Base-by-base conservation (phyloP, 164 flowering plant species). In the Sedum album region DNA sequence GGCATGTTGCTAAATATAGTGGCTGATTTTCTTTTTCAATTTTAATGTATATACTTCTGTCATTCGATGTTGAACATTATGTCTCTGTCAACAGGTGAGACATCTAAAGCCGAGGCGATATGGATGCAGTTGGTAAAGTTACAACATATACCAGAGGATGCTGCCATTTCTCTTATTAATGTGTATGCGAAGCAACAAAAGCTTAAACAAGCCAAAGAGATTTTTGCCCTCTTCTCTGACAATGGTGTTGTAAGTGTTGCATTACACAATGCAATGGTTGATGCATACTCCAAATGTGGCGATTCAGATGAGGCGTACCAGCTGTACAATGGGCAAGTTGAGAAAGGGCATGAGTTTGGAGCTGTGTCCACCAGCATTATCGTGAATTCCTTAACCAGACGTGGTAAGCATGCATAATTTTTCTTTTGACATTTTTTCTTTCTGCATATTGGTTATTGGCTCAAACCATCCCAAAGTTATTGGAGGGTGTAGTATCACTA, bases 311-410 rank as follows among this genome's bases (percentile, higher is more conserved):
- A 83, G 48, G 90, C 86, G 53, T 79, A 78, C 77, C 49, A 31
- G 33, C 76, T 89, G 72, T 93, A 82, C 70, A 73, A 78, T 70
- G 82, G 83, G 73, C 76, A 76, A 71, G 71, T 77, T 38, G 72
- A 66, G 69, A 74, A 76, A 77, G 94, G 92, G 68, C 74, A 71
- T 74, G 76, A 69, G 67, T 39, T 78, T 25, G 87, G 83, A 74
- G 81, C 86, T 69, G 87, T 90, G 74, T 72, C 84, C 33, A 77
- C 84, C 75, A 89, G 98, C 80, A 75, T 72, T 21, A 76, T 88
- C 26, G 94, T 93, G 78, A 89, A 88, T 74, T 77, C 88, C 64
- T 74, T 93, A 73, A 75, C 82, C 68, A 81, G 75, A 49, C 42
- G 69, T 70, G 91, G 96, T 90, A 86, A 3, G 38, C 66, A 63